Percentiles rank a stretch among this genome's conserved stretches.
phyloP scores from a whole-genome alignment of 2,329 filamentous ascomycete genomes.

The Hymenoscyphus repandus region DNA sequence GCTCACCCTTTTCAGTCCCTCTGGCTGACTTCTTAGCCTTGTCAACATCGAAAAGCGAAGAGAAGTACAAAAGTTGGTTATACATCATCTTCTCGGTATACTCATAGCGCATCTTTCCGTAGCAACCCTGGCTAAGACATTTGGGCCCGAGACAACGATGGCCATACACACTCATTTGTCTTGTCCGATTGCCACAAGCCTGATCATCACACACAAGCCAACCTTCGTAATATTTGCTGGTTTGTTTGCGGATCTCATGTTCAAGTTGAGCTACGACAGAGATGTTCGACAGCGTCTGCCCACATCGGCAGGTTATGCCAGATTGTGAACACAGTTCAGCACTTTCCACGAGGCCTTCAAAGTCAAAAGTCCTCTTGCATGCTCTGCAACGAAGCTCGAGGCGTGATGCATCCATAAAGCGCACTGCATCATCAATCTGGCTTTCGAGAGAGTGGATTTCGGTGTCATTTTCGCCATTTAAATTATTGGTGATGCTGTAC shows the following conservation, averaged over 20 bases:
- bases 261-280: constrained; percentile 84
- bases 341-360: constrained; percentile 66
- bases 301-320: constrained; percentile 70
- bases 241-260: constrained; percentile 70
- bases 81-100: constrained; percentile 85
- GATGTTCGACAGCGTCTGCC: constrained; percentile 62
- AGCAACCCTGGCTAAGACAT: constrained; percentile 77
- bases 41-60: constrained; percentile 82
- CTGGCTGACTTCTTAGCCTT: constrained; percentile 57
- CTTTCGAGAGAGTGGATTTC: constrained; percentile 90
- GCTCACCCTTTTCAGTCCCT: constrained; percentile 40
- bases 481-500: constrained; percentile 66
- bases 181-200: constrained; percentile 78
- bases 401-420: constrained; percentile 76
- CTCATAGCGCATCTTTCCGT: constrained; percentile 84
- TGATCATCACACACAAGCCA: constrained; percentile 89
- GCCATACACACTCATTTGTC: constrained; percentile 91
- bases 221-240: constrained; percentile 83
- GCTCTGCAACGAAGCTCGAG: constrained; percentile 74
- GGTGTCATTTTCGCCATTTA: constrained; percentile 47
- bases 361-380: constrained; percentile 68
- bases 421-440: constrained; percentile 85
- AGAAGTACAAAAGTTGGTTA: constrained; percentile 89
- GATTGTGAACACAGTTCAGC: constrained; percentile 60
- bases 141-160: constrained; percentile 82